phyloP scores from a whole-genome alignment of 176 grass and related monocot species.

The Tillandsia leiboldiana region DNA sequence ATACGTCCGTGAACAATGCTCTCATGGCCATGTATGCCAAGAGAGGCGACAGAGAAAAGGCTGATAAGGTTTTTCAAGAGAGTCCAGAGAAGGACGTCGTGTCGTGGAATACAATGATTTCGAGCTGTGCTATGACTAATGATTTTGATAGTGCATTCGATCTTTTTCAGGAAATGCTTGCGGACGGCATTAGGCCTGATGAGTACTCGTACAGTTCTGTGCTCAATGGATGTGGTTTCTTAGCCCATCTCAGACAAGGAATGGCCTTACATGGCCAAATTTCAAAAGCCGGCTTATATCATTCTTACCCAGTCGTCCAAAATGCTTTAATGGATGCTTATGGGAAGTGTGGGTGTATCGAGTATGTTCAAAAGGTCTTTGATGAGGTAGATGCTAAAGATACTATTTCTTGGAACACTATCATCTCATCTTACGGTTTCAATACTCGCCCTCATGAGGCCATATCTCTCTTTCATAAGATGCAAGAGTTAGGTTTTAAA shows the following conservation, averaged over 20 bases:
- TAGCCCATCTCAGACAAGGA: constrained; percentile 26
- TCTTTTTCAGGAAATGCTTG: constrained; percentile 32
- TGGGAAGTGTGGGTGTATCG: constrained; percentile 45
- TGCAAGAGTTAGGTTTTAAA: constrained; percentile 39
- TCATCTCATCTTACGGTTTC: constrained; percentile 43
- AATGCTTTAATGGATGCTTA: constrained; percentile 45
- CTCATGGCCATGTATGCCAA: constrained; percentile 54
- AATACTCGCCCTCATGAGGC: constrained; percentile 23
- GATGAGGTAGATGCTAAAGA: constrained; percentile 37
- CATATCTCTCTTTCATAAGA: constrained; percentile 26
- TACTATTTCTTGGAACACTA: constrained; percentile 44
- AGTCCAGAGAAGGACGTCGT: constrained; percentile 28
- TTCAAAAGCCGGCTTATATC: constrained; percentile 28
- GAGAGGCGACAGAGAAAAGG: constrained; percentile 10
- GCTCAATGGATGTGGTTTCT: constrained; percentile 32
- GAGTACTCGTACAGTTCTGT: constrained; percentile 40
- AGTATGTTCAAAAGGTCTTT: constrained; percentile 37
- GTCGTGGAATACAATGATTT: constrained; percentile 47
- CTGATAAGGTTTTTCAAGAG: constrained; percentile 29
- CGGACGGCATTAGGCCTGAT: constrained; percentile 28
- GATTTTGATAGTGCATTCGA: constrained; percentile 36
- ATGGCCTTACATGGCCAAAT: constrained; percentile 39
- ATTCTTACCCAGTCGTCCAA: constrained; percentile 25
- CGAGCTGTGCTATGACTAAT: constrained; percentile 12
- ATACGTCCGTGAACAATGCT: constrained; percentile 38